Conservation (phyloP, 2,329 filamentous ascomycete genomes). For the Plectosphaerella sp. region DNA sequence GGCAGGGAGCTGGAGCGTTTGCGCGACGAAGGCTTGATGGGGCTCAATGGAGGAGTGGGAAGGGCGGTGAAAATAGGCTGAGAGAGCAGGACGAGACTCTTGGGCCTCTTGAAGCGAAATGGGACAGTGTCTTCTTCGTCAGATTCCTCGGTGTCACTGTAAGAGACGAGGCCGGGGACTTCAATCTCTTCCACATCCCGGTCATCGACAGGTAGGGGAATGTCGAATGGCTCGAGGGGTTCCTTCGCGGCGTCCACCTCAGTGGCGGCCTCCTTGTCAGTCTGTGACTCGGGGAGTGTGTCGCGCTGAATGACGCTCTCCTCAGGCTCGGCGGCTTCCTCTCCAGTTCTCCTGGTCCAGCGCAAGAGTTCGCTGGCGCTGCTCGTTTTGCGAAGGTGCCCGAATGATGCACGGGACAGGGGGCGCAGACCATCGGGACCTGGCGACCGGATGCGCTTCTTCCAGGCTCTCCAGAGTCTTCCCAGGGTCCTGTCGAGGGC, state of each 20-base stretch:
- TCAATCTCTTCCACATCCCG: slow-evolving; percentile 78
- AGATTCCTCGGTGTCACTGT: slow-evolving; percentile 58
- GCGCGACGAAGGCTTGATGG: slow-evolving; percentile 22
- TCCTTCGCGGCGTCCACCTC: slow-evolving; percentile 28
- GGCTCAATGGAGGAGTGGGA: slow-evolving; percentile 27
- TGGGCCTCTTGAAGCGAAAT: slow-evolving; percentile 32
- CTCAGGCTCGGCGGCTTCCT: slow-evolving; percentile 8
- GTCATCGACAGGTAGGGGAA: slow-evolving; percentile 64
- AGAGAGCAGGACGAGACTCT: slow-evolving; percentile 36
- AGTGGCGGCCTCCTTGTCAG: background rate
- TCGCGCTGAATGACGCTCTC: background rate
- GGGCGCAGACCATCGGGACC: slow-evolving; percentile 42
- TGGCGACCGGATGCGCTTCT: slow-evolving; percentile 71
- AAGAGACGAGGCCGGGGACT: slow-evolving; percentile 61
- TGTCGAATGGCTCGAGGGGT: slow-evolving; percentile 45
- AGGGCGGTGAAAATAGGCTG: slow-evolving; percentile 16
- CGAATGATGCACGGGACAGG: slow-evolving; percentile 42
- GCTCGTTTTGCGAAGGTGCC: slow-evolving; percentile 33
- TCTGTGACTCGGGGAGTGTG: background rate
- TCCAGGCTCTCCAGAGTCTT: slow-evolving; percentile 90
- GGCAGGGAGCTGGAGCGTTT: slow-evolving; percentile 48
- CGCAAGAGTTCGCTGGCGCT: slow-evolving; percentile 22
- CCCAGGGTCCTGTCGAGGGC: slow-evolving; percentile 86
- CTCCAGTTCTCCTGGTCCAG: slow-evolving; percentile 18
- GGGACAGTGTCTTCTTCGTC: slow-evolving; percentile 30